These are phyloP conservation scores for Gryganskiella cystojenkinii DNA, from an alignment of 192 early-diverging fungal genomes.

Conservation along the genomic window DNA sequence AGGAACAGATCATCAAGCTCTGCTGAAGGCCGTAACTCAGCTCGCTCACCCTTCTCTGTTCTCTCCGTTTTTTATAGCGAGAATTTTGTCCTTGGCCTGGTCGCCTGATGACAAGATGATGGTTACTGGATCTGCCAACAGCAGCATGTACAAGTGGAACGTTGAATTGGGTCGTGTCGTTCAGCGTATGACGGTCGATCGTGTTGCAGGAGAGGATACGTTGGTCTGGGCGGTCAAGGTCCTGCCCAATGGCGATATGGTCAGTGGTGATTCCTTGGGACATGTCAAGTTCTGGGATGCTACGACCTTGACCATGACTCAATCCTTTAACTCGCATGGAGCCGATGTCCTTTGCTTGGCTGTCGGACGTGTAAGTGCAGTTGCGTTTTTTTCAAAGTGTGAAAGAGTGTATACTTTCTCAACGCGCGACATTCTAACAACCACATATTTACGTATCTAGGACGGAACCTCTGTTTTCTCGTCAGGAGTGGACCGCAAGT, in stretches of 20 bases:
- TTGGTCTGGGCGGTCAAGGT: constrained; percentile 87
- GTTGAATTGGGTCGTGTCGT: constrained; percentile 58
- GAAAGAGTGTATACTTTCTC: too few relatives aligned
- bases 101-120: constrained; percentile 74
- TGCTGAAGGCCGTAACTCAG: background rate
- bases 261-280: constrained; percentile 93
- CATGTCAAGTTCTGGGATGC: constrained; percentile 92
- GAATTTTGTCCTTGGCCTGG: constrained; percentile 92
- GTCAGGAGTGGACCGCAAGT: constrained; percentile 91
- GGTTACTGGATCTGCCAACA: constrained; percentile 86
- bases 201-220: constrained; percentile 76
- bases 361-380: constrained; percentile 55
- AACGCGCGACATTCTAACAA: too few relatives aligned
- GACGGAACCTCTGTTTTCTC: constrained; percentile 83
- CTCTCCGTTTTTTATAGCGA: constrained; percentile 52
- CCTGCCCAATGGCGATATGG: constrained; percentile 77
- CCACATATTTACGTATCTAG: background rate
- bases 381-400: background rate
- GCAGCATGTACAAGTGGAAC: constrained; percentile 79
- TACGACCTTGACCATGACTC: constrained; percentile 70
- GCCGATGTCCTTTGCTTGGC: constrained; percentile 93
- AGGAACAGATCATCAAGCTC: background rate
- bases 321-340: constrained; percentile 78
- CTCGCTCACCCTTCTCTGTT: background rate
- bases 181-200: constrained; percentile 82